Percentiles rank a stretch among this genome's conserved stretches.
These are phyloP conservation scores for Aspergillus glaucus DNA, from an alignment of 2,329 filamentous ascomycete genomes.

Conservation along the genomic window DNA sequence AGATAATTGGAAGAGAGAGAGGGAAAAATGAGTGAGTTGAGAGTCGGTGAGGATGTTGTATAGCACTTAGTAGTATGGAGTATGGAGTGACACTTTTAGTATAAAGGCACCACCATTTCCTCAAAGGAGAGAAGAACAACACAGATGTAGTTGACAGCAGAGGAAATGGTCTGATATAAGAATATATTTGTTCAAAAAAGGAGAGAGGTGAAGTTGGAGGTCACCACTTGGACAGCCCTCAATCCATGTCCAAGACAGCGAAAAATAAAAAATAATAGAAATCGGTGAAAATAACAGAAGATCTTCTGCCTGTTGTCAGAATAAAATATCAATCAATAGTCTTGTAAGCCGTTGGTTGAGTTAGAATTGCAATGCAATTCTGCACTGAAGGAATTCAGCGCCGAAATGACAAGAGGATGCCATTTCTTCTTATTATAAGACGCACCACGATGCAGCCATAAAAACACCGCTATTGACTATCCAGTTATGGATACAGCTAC, in stretches of 20 bases:
- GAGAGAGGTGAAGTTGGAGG: not conserved
- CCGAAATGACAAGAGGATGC: too few species aligned
- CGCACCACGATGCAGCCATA: not conserved
- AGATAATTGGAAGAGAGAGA: not conserved
- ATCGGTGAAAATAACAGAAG: not conserved
- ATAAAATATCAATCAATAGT: not conserved
- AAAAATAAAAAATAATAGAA: slow-evolving; percentile 3
- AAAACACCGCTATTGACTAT: not conserved
- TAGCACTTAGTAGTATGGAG: not conserved
- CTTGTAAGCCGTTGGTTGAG: too few species aligned
- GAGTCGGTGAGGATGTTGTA: not conserved
- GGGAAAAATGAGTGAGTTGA: not conserved
- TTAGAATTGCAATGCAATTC: not conserved
- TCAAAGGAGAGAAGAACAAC: not conserved
- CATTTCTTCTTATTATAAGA: not conserved
- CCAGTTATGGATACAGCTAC: not conserved
- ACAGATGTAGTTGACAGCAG: not conserved
- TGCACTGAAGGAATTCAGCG: not conserved
- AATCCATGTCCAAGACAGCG: not conserved
- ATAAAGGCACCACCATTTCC: not conserved
- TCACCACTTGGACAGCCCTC: not conserved
- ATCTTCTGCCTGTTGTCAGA: not conserved
- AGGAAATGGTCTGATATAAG: not conserved
- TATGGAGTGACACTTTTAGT: too few species aligned
- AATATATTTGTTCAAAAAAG: not conserved